Conservation (phyloP, 805 yeast genomes). For the Saturnispora silvae region DNA sequence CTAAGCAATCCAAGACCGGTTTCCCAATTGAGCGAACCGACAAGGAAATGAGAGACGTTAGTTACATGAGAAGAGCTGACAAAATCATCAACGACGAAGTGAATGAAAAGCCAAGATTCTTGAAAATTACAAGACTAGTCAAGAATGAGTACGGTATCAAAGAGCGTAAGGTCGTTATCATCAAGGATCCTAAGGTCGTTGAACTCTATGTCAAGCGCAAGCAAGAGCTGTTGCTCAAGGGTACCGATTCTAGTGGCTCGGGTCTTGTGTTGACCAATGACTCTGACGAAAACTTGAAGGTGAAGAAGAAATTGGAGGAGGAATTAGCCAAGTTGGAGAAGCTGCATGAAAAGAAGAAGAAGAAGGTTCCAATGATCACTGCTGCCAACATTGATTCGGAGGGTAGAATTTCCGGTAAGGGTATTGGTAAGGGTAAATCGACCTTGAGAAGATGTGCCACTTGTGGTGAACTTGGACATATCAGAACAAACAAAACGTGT, state of each 20-base stretch:
- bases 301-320: slow-evolving; percentile 67
- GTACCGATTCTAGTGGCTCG: slow-evolving; percentile 45
- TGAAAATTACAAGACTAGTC: slow-evolving; percentile 67
- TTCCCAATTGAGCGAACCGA: slow-evolving; percentile 19
- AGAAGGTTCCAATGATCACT: slow-evolving; percentile 23
- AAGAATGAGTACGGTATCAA: slow-evolving; percentile 78
- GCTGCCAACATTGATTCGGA: slow-evolving; percentile 28
- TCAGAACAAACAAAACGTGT: slow-evolving; percentile 82
- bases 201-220: slow-evolving; percentile 65
- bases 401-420: slow-evolving; percentile 45
- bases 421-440: slow-evolving; percentile 62
- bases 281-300: slow-evolving; percentile 69
- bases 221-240: slow-evolving; percentile 26
- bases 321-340: slow-evolving; percentile 76
- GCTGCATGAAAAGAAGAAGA: slow-evolving; percentile 45
- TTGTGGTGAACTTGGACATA: slow-evolving; percentile 94
- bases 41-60: slow-evolving; percentile 22
- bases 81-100: slow-evolving; percentile 24
- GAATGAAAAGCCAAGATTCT: slow-evolving; percentile 24
- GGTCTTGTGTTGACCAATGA: slow-evolving; percentile 74
- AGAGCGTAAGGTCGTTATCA: slow-evolving; percentile 67
- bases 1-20: slow-evolving; percentile 22
- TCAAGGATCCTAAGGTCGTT: slow-evolving; percentile 79
- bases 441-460: slow-evolving; percentile 81
- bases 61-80: slow-evolving; percentile 28